Conservation (phyloP, 2,329 filamentous ascomycete genomes). For the Dendryphion nanum region DNA sequence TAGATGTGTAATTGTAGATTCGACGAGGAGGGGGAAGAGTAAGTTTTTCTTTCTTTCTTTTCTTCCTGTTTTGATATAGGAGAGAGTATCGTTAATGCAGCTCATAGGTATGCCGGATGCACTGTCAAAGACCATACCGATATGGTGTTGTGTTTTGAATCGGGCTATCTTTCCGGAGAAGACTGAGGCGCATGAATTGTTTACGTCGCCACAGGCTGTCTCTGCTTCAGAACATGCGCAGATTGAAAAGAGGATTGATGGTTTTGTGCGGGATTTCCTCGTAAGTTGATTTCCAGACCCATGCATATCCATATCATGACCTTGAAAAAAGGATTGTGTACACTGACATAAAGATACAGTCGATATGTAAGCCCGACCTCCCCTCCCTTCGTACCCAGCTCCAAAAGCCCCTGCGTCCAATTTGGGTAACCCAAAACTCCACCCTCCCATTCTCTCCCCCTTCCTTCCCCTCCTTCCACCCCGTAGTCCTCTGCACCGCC, state of each 20-base stretch:
- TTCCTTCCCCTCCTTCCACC: conserved; percentile 59
- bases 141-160: conserved; percentile 91
- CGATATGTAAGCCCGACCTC: conserved; percentile 61
- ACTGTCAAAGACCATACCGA: conserved; percentile 86
- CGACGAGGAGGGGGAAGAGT: conserved; percentile 86
- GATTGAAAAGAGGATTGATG: conserved; percentile 63
- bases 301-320: too few relatives aligned
- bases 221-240: conserved; percentile 75
- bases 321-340: too few relatives aligned
- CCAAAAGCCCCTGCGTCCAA: conserved; percentile 69
- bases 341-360: too few relatives aligned
- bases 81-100: not conserved
- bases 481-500: conserved; percentile 82
- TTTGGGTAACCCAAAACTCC: conserved; percentile 76
- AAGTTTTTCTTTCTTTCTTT: conserved; percentile 27
- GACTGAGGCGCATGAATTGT: conserved; percentile 53
- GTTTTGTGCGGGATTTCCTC: conserved; percentile 53
- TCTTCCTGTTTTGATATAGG: too few relatives aligned
- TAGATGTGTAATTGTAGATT: conserved; percentile 84
- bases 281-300: too few relatives aligned
- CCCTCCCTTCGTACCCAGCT: conserved; percentile 55
- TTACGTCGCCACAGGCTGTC: conserved; percentile 71
- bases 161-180: conserved; percentile 67
- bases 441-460: conserved; percentile 47
- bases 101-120: conserved; percentile 81